phyloP scores from a whole-genome alignment of 1,284 basidiomycete genomes.

The Dichomitus squalens region DNA sequence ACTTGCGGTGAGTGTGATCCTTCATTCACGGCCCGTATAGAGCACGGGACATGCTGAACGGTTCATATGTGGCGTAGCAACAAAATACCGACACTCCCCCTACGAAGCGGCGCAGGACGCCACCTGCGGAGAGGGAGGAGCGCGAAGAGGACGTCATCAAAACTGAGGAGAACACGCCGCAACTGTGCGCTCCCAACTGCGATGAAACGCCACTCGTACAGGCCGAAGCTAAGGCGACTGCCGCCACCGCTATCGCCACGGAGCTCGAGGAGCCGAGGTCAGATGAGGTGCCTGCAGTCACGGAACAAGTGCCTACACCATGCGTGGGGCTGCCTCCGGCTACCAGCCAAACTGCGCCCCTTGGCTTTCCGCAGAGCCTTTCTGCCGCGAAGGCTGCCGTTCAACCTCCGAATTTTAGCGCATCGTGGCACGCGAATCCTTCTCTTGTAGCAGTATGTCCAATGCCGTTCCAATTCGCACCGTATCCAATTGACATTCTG shows the following conservation, averaged over 20 bases:
- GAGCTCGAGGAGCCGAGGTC: background rate
- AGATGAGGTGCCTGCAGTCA: background rate
- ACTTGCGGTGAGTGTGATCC: conserved; percentile 5
- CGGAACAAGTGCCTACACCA: background rate
- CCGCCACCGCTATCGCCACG: background rate
- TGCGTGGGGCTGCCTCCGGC: no score
- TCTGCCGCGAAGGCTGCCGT: background rate
- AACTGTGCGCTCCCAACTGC: background rate
- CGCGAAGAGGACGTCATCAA: conserved; percentile 1
- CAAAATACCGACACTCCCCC: conserved; percentile 13
- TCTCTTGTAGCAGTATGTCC: conserved; percentile 13
- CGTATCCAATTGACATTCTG: background rate
- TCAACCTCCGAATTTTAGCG: background rate
- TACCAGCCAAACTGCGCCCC: background rate
- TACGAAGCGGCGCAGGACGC: conserved; percentile 27
- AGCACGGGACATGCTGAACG: background rate
- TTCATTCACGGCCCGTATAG: background rate
- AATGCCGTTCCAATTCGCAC: background rate
- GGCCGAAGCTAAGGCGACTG: background rate
- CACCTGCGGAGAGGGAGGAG: conserved; percentile 9
- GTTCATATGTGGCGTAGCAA: background rate
- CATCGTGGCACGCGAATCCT: conserved; percentile 6
- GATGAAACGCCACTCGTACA: background rate
- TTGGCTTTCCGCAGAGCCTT: background rate
- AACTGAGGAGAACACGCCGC: conserved; percentile 7